phyloP scores from a whole-genome alignment of 208 protist genomes.

The Zelonia costaricensis region DNA sequence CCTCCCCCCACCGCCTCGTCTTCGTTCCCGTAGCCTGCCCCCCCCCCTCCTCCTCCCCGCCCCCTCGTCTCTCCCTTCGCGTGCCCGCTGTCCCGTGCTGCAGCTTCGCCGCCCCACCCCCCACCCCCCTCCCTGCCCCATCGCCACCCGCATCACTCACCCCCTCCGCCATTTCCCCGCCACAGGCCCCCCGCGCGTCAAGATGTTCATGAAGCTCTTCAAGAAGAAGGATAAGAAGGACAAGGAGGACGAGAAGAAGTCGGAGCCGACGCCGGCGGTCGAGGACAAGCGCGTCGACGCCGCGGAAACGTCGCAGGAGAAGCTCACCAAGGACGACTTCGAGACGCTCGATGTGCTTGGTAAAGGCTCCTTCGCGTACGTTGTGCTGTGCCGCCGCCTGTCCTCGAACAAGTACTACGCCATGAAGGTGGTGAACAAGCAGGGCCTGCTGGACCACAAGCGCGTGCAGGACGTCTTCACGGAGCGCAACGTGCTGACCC shows the following conservation, averaged over 20 bases:
- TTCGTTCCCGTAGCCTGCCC: not conserved
- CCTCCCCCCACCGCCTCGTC: not conserved
- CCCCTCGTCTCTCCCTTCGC: not conserved
- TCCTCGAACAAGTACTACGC: constrained; percentile 93
- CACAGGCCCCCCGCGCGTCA: not conserved
- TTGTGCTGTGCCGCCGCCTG: constrained; percentile 93
- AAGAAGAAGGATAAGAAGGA: constrained; percentile 90
- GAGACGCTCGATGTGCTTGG: constrained; percentile 91
- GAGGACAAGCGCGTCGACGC: constrained; percentile 31
- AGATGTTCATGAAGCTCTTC: constrained; percentile 87
- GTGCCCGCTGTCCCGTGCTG: not conserved
- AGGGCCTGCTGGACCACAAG: constrained; percentile 89
- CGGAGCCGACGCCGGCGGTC: not conserved
- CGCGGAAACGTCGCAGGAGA: constrained; percentile 49
- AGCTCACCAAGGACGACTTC: constrained; percentile 94
- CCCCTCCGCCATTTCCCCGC: not conserved
- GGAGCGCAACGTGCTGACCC: constrained; percentile 92
- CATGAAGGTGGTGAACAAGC: constrained; percentile 94
- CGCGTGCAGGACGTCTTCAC: constrained; percentile 92
- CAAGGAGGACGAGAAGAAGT: constrained; percentile 70
- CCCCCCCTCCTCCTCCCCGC: not conserved
- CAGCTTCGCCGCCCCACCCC: too few relatives aligned
- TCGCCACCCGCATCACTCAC: not conserved
- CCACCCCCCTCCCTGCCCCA: not conserved
- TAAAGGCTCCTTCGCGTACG: constrained; percentile 95